phyloP scores from a whole-genome alignment of 768 basidiomycete species.

The Collybiopsis confluens region DNA sequence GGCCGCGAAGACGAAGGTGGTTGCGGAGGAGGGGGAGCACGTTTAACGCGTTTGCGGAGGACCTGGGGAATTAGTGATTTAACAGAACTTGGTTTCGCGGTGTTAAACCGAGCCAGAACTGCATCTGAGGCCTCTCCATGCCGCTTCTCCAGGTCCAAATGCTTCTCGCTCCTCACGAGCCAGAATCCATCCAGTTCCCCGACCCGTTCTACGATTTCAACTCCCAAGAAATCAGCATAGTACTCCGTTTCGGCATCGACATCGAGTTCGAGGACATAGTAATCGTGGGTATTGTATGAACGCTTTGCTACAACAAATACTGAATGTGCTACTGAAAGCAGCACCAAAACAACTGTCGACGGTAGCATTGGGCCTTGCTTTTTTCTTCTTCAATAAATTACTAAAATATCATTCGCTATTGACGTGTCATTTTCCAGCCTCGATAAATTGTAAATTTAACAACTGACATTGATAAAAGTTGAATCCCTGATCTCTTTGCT shows the following conservation, averaged over 20 bases:
- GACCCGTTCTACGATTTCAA: slow-evolving; percentile 83
- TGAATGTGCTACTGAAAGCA: not conserved
- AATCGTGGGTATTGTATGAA: slow-evolving; percentile 61
- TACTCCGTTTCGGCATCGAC: slow-evolving; percentile 30
- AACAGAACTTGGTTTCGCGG: slow-evolving; percentile 44
- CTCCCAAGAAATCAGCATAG: slow-evolving; percentile 55
- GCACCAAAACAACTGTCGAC: not conserved
- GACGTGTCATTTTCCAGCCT: slow-evolving; percentile 3
- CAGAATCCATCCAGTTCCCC: slow-evolving; percentile 81
- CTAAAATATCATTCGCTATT: not conserved
- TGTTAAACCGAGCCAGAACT: slow-evolving; percentile 46
- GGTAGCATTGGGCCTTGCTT: not conserved
- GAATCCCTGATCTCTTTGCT: no score
- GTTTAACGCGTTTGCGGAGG: slow-evolving; percentile 64
- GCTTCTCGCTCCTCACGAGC: slow-evolving; percentile 69
- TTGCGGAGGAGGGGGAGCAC: slow-evolving; percentile 67
- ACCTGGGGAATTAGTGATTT: slow-evolving; percentile 57
- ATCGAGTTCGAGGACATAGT: slow-evolving; percentile 76
- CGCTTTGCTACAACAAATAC: not conserved
- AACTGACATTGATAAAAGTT: not conserved
- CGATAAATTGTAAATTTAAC: not conserved
- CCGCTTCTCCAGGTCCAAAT: slow-evolving; percentile 19
- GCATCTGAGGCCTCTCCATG: slow-evolving; percentile 35
- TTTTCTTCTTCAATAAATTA: not conserved
- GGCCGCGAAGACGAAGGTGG: slow-evolving; percentile 72